phyloP scores from a whole-genome alignment of 495 filamentous ascomycete genomes.

The Peziza echinospora region DNA sequence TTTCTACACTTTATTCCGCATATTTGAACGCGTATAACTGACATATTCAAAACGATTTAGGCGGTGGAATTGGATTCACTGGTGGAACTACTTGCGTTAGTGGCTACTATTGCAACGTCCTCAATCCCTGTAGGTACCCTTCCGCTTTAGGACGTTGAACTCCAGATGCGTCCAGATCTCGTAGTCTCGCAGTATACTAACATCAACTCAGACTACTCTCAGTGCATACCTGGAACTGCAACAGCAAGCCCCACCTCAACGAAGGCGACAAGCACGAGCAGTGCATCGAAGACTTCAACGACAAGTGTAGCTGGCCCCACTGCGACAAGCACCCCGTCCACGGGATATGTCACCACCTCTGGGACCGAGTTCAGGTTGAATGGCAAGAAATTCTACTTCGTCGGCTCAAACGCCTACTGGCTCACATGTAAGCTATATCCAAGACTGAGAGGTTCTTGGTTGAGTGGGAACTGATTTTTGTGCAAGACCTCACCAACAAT shows the following conservation, averaged over 20 bases:
- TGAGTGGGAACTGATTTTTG: neutral
- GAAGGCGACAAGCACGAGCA: neutral
- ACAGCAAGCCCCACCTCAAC: neutral
- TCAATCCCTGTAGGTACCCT: slow-evolving; percentile 6
- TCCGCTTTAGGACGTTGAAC: neutral
- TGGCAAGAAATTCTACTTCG: slow-evolving; percentile 38
- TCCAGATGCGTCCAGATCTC: too few species aligned
- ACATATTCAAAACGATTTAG: neutral
- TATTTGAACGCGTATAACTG: too few species aligned
- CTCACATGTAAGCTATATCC: slow-evolving; percentile 25
- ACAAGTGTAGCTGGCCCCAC: neutral
- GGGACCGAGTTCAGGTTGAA: slow-evolving; percentile 38
- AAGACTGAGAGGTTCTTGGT: neutral
- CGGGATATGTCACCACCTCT: slow-evolving; percentile 26
- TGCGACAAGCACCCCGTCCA: neutral
- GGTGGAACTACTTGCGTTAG: slow-evolving; percentile 6
- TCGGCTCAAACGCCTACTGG: slow-evolving; percentile 54
- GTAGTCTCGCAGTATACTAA: too few species aligned
- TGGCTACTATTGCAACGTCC: slow-evolving; percentile 2
- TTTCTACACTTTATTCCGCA: neutral
- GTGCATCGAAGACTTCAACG: neutral
- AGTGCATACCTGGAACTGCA: neutral
- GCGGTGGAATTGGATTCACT: slow-evolving; percentile 5
- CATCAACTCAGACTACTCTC: neutral
- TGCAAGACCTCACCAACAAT: slow-evolving; percentile 33